Evolutionary conservation across 108 stramenopile genomes (phyloP), one percentile per base, ranked within the genome.

Genomic region (Fistulifera pelliculosa): DNA sequence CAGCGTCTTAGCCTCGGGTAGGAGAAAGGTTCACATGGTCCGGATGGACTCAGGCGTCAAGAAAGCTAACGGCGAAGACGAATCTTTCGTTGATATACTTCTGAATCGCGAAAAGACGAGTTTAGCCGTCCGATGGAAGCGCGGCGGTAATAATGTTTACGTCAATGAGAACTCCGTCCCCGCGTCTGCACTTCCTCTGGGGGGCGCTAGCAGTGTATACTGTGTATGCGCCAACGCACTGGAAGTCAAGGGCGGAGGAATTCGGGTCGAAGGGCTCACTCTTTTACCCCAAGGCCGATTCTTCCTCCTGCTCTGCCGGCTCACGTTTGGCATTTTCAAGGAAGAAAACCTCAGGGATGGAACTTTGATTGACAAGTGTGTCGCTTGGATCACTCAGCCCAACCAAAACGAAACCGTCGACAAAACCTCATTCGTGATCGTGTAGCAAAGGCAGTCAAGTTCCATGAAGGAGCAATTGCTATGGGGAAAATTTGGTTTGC

Each of bases 401-500:
- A 18, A 40, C 16, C 15, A 41, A 38, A 54, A 49, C 25, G 51
- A 49, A 17, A 19, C 38, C 23, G 23, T 54, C 7, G 14, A 41
- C 1, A 14, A 42, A 47, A 54, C 28, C 41, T 57, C 6, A 39
- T 41, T 14, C 41, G 35, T 18, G 41, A 65, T 43, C 76, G 67
- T 15, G 44, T 76, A 5, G 12, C 27, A n/a, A 61, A 52, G 27
- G 88, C 82, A 0, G 45, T 75, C 22, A n/a, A 47, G 14, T 85
- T 90, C 49, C 58, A 84, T 54, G 22, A 41, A 15, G 26, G 35
- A 0, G 68, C 74, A 50, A 52, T 50, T 49, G 39, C 53, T 7
- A 67, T 90, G 40, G 85, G 75, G 89, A 91, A 54, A 50, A 68
- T 14, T 76, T 87, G 14, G 69, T 68, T 17, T 84, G 79, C 40